Percentiles rank a stretch among this genome's conserved stretches.
Conservation (phyloP, 164 flowering plant species). For the Santalum album region DNA sequence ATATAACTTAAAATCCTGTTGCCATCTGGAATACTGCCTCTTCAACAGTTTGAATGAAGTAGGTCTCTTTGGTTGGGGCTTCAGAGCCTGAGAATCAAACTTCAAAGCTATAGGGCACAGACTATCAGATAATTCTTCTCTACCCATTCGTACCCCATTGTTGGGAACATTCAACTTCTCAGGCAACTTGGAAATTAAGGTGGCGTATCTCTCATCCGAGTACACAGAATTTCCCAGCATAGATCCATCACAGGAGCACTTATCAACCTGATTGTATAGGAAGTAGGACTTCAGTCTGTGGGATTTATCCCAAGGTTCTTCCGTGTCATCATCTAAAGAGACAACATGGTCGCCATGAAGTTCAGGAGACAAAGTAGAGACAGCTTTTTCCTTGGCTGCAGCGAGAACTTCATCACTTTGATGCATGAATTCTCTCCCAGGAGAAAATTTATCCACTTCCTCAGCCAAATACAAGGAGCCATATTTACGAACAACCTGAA, state of each 20-base stretch:
- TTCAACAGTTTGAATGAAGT: not conserved
- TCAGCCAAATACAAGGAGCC: constrained; percentile 16
- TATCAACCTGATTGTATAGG: constrained; percentile 18
- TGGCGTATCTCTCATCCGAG: constrained; percentile 18
- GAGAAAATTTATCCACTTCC: constrained; percentile 15
- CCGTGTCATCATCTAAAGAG: constrained; percentile 50
- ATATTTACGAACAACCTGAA: constrained; percentile 20
- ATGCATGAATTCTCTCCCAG: constrained; percentile 19
- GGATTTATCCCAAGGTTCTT: constrained; percentile 24
- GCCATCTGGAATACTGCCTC: not conserved
- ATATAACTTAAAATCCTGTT: not conserved
- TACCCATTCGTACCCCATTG: constrained; percentile 13
- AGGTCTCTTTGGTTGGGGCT: not conserved
- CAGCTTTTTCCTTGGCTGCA: constrained; percentile 27
- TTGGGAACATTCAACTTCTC: constrained; percentile 10
- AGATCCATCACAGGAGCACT: constrained; percentile 1
- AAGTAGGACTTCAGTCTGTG: constrained; percentile 21
- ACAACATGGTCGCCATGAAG: constrained; percentile 18
- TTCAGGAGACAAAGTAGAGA: constrained; percentile 11
- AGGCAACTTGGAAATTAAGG: constrained; percentile 24
- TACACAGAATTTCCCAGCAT: constrained; percentile 5
- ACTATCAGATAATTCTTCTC: constrained; percentile 45
- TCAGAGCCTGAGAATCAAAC: not conserved
- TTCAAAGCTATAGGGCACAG: constrained; percentile 37
- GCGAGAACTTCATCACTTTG: constrained; percentile 34